These are phyloP conservation scores for Apiotrichum veenhuisii DNA, from an alignment of 1,284 basidiomycete species.

Conservation along the genomic window DNA sequence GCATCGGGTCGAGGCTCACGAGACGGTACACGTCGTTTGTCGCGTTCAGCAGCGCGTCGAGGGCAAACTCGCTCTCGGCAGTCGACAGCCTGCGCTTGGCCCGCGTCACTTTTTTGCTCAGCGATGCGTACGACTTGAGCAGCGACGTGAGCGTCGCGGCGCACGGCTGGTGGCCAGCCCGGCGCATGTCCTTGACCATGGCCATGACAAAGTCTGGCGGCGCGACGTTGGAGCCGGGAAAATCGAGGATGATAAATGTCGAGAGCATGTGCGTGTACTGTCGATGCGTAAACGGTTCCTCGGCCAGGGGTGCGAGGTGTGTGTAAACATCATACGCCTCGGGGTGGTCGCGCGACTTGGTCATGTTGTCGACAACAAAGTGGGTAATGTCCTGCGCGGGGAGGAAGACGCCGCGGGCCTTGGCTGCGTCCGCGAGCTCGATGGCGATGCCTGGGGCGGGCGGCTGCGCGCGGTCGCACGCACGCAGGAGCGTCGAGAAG, in stretches of 20 bases:
- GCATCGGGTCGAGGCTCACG: slow-evolving; percentile 68
- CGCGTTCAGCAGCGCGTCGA: slow-evolving; percentile 28
- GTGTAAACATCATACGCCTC: slow-evolving; percentile 64
- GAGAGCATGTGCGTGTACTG: slow-evolving; percentile 62
- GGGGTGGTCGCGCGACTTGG: slow-evolving; percentile 54
- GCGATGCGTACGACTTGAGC: slow-evolving; percentile 53
- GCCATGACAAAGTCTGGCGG: slow-evolving; percentile 67
- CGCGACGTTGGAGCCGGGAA: slow-evolving; percentile 46
- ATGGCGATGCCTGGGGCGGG: slow-evolving; percentile 41
- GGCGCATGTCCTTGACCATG: slow-evolving; percentile 79
- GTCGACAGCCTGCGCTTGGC: neutral
- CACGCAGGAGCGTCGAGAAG: slow-evolving; percentile 18
- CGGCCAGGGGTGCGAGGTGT: slow-evolving; percentile 41
- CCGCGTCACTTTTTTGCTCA: slow-evolving; percentile 1
- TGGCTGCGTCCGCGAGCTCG: slow-evolving; percentile 59
- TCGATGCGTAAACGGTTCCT: slow-evolving; percentile 55
- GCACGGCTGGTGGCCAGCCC: slow-evolving; percentile 59
- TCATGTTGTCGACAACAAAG: slow-evolving; percentile 61
- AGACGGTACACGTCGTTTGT: slow-evolving; percentile 72
- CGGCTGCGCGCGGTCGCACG: slow-evolving; percentile 17
- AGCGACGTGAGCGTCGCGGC: slow-evolving; percentile 68
- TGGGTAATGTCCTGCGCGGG: slow-evolving; percentile 41
- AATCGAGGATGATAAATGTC: slow-evolving; percentile 60
- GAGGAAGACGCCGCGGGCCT: slow-evolving; percentile 41
- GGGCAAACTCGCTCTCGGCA: slow-evolving; percentile 9